Base-by-base conservation (phyloP, 2,329 filamentous ascomycete species). In the Aspergillus sp. region DNA sequence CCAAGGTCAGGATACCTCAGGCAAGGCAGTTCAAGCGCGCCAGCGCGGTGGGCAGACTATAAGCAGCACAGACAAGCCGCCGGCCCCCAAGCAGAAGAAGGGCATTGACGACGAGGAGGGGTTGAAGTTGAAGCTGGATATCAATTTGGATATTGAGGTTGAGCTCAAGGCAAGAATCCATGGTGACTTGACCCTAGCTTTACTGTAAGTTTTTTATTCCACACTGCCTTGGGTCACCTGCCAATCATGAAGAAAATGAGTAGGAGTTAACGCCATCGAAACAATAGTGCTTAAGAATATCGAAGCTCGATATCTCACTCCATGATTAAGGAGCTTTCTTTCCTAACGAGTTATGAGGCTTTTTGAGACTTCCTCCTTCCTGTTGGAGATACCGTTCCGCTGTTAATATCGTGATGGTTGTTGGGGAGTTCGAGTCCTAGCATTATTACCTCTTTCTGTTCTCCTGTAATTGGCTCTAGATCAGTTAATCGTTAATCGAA, bases 141-240 rank as follows among this genome's bases (percentile, higher is more conserved):
- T 86, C 63, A 87, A 87, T 66, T 73, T 87, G 59, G 84, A 86
- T 68, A 84, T 87, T 68, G 84, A 87, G 68, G 79, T 87, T 55
- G 82, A 86, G 67, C 73, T 87, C 47, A 87, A 87, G 76, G 84
- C 84, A n/a, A 85, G 84, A 72, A 86, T 87, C 64, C 83, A 86
- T 62, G 84, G 84, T 74, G 84, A 87, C 66, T 73, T 87, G 59
- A 86, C 84, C n/a, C 68, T 87, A 54, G 83, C 73, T 55, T 66
- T 79, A 43, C 69, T 78, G 76, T 78, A 73, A 72, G 76, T 76
- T 46, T 23, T 56, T 58, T 14, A 35, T 12, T 53, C 21, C 12
- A 7, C 43, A 17, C 48, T 51, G 21, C 48, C 48, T 27, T 54
- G 43, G 23, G 23, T 37, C 17, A 48, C 46, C n/a, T 37, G 46